Percentiles rank a stretch among this genome's conserved stretches.
phyloP scores from a whole-genome alignment of 305 asterid species.

The Fraxinus nigra region DNA sequence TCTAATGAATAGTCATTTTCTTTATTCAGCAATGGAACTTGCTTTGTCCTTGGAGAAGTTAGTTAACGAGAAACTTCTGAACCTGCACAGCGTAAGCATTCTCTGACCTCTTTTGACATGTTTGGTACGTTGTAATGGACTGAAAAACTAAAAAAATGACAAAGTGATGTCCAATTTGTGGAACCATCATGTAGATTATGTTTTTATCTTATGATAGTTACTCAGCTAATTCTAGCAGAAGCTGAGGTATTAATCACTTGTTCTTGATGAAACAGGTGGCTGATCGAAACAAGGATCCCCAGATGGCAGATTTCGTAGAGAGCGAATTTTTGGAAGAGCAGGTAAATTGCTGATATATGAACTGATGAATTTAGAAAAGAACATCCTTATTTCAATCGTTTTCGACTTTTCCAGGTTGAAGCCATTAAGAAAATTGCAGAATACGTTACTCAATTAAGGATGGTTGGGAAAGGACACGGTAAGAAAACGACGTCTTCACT shows the following conservation, averaged over 20 bases:
- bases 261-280: slow-evolving; percentile 51
- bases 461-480: slow-evolving; percentile 95
- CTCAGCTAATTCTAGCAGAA: neutral
- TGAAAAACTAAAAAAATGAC: neutral
- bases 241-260: neutral
- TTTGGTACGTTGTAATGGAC: neutral
- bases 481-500: slow-evolving; percentile 12
- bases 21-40: slow-evolving; percentile 77
- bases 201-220: neutral
- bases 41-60: slow-evolving; percentile 82
- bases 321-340: slow-evolving; percentile 72
- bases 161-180: neutral
- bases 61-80: slow-evolving; percentile 59
- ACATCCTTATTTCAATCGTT: neutral
- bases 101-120: slow-evolving; percentile 2
- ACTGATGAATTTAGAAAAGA: neutral
- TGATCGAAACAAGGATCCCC: slow-evolving; percentile 54
- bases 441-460: slow-evolving; percentile 74
- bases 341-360: slow-evolving; percentile 35
- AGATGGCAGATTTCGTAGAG: slow-evolving; percentile 72
- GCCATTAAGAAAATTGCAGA: slow-evolving; percentile 72
- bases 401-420: slow-evolving; percentile 48
- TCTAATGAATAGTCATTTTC: neutral
- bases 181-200: neutral
- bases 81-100: slow-evolving; percentile 52